A percentile compares a stretch with the other conserved stretches of the same genome.
Evolutionary conservation across 768 basidiomycete genomes (phyloP).

Genomic region (Lentinus brumalis): DNA sequence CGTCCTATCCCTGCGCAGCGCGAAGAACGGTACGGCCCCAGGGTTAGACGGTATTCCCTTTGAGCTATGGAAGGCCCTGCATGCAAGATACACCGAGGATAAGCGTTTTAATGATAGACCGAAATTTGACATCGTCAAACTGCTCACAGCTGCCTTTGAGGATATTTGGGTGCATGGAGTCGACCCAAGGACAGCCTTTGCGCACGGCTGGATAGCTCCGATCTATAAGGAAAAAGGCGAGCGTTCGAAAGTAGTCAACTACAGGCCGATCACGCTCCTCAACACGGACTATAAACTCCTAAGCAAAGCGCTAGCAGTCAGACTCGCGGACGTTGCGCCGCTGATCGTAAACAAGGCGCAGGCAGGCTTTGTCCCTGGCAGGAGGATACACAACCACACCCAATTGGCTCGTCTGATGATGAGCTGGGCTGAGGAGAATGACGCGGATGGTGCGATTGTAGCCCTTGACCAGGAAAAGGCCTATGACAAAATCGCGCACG

Average conservation of each 20-base stretch:
- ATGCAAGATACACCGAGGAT: no score
- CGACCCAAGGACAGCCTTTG: conserved; percentile 21
- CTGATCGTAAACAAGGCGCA: conserved; percentile 37
- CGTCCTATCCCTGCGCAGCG: no score
- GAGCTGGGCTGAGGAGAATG: conserved; percentile 9
- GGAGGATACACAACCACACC: conserved; percentile 36
- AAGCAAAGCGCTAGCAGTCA: conserved; percentile 26
- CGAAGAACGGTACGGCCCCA: no score
- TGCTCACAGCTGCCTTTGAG: no score
- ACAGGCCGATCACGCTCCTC: conserved; percentile 24
- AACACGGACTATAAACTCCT: conserved; percentile 38
- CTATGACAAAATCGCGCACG: conserved; percentile 19
- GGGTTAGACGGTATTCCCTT: no score
- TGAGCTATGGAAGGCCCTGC: no score
- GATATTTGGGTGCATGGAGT: no score
- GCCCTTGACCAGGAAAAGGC: conserved; percentile 24
- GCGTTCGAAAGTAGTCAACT: conserved; percentile 8
- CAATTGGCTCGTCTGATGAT: conserved; percentile 25
- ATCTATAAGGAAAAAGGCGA: conserved; percentile 42
- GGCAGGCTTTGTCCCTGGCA: conserved; percentile 39
- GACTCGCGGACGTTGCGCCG: conserved; percentile 16
- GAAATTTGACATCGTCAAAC: no score
- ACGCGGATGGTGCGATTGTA: conserved; percentile 14
- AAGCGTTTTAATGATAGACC: no score
- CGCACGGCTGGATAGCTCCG: conserved; percentile 36